These are phyloP conservation scores for Penicillium concentricum DNA, from an alignment of 2,329 filamentous ascomycete genomes.

Conservation along the genomic window DNA sequence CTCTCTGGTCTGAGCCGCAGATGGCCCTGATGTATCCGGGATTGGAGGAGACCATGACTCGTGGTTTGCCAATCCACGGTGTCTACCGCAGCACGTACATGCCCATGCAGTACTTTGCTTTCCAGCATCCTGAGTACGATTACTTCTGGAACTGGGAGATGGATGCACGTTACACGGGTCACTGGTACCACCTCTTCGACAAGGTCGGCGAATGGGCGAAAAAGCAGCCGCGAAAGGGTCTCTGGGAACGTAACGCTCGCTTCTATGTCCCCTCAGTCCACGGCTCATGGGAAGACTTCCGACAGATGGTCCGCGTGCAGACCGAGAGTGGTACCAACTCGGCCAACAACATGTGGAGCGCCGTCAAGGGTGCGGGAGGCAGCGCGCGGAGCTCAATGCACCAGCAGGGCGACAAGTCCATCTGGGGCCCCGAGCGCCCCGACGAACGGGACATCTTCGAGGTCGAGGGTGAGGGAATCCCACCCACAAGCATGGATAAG, in stretches of 20 bases:
- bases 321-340: conserved; percentile 67
- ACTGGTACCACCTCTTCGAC: conserved; percentile 77
- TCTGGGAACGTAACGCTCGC: conserved; percentile 76
- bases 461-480: conserved; percentile 68
- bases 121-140: conserved; percentile 75
- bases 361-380: conserved; percentile 32
- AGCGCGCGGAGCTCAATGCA: conserved; percentile 26
- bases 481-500: conserved; percentile 70
- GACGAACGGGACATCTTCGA: conserved; percentile 69
- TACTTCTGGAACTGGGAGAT: conserved; percentile 88
- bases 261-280: conserved; percentile 78
- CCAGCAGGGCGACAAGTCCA: conserved; percentile 56
- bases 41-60: conserved; percentile 72
- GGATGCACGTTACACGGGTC: conserved; percentile 74
- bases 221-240: conserved; percentile 71
- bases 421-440: conserved; percentile 83
- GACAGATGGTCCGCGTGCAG: conserved; percentile 72
- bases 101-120: conserved; percentile 90
- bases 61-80: conserved; percentile 77
- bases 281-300: conserved; percentile 77
- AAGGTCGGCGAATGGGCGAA: conserved; percentile 69
- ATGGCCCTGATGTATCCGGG: conserved; percentile 90
- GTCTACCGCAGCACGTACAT: conserved; percentile 92
- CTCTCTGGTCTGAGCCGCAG: conserved; percentile 89
- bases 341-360: conserved; percentile 67